Base-by-base conservation (phyloP, 2,329 filamentous ascomycete genomes). In the Acrocalymma vagum region DNA sequence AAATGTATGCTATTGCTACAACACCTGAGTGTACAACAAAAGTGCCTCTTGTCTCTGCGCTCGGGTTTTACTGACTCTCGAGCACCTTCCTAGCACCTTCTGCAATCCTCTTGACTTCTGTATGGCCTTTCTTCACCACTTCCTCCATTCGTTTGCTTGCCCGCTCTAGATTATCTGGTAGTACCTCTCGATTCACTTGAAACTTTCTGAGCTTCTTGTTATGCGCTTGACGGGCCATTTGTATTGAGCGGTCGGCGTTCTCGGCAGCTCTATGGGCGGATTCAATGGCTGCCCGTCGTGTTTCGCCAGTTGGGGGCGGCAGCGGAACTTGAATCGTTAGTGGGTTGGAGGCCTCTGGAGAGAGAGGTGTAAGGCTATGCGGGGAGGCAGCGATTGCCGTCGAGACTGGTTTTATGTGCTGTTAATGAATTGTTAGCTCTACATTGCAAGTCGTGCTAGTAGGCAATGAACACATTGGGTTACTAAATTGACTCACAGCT, bases 251-350 rank as follows among this genome's bases (percentile, higher is more conserved):
- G 33, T 67, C 63, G 1, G 75, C 76, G 14, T 65, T 65, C 37
- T 76, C 73, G 4, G 70, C 66, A 5, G 72, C 72, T 47, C 72
- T 73, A 6, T 58, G 55, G 8, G 76, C 72, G 5, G 58, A 49
- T 1, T 71, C 61, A 3, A 75, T 54, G 9, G 68, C 69, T 4
- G 56, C 57, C 30, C 73, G 71, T 17, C 78, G 69, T n/a, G 75
- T 74, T 48, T 83, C 80, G 33, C 78, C 80, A 0, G 80, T 84
- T 0, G 80, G 79, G 5, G 81, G 78, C 1, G 80, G 80, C 16
- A 83, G 75, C 14, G 78, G 76, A 13, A 84, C 71, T 33, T 78
- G 73, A 7, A 83, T 69, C 5, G 79, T 76, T n/a, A 75, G 70
- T 0, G 77, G 70, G 25, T 76, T 77, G 16, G 73, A 67, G 4